Evolutionary conservation across 306 rosid species (phyloP), one percentile per base, ranked within the genome.

Genomic region (Carpinus viminea): DNA sequence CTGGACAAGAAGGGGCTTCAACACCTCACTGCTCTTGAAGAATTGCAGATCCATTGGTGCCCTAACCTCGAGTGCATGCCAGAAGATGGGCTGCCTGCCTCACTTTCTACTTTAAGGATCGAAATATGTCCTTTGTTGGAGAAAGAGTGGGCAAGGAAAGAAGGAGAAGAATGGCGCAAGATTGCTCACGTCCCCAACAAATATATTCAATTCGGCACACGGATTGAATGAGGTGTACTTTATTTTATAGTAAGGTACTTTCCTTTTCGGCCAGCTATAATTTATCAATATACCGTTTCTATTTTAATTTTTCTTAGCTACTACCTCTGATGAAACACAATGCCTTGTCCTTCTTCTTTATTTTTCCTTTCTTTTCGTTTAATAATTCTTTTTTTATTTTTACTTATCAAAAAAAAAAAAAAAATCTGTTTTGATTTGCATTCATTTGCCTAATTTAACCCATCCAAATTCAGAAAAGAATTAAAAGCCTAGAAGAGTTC

Each of bases 101-200:
- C 82, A 10, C 76, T 80, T 61, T 50, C 72, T 38, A 1, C 0
- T 18, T 18, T 80, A 12, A 0, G 0, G 0, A 68, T 84, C 69
- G 0, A 0, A 0, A 0, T 2, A 0, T 85, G 84, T 54, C 48
- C 70, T 7, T 62, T 41, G 17, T 75, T 85, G 11, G 15, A 48
- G 21, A 10, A 6, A 13, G 41, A 61, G 3, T 74, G 70, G 47
- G 11, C 17, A 43, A 79, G 53, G 48, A 79, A 57, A 9, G 68
- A 15, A 17, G 86, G 86, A 1, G 10, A 82, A 73, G 85, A 82
- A 21, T 85, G 84, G 86, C 69, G n/a, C 12, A 79, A 82, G 74
- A 85, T 85, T 76, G 13, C 56, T 21, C 84, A 79, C 71, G 80
- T 82, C 57, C 47, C 17, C 5, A 0, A 0, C 50, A 43, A 54